These are phyloP conservation scores for Ophiostoma piceae DNA, from an alignment of 2,329 filamentous ascomycete genomes.

Conservation along the genomic window DNA sequence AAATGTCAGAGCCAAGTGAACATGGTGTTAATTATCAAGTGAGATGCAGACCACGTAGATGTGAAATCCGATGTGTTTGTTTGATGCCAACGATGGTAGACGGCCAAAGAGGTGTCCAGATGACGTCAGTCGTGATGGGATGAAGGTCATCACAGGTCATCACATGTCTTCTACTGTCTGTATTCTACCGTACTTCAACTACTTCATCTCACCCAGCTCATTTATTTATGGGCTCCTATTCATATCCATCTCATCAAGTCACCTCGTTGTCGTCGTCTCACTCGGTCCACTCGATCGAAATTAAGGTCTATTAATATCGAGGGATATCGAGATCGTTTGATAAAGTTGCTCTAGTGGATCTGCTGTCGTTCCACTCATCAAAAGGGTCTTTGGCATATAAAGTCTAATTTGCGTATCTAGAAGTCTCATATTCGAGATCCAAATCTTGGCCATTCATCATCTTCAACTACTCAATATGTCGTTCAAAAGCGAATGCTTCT, in stretches of 20 bases:
- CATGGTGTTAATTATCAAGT: not conserved
- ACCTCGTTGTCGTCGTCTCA: not conserved
- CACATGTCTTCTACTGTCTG: not conserved
- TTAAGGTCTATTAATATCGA: constrained; percentile 1
- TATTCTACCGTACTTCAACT: not conserved
- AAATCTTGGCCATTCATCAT: not conserved
- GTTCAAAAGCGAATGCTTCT: not conserved
- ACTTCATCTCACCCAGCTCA: not conserved
- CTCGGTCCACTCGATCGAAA: not conserved
- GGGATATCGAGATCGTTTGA: not conserved
- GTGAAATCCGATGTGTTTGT: not conserved
- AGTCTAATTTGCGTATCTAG: not conserved
- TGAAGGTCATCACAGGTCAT: not conserved
- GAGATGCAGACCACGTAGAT: not conserved
- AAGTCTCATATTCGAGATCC: too few relatives aligned
- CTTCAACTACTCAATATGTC: not conserved
- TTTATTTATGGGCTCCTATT: not conserved
- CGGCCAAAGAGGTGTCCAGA: not conserved
- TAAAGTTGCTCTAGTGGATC: not conserved
- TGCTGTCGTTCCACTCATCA: not conserved
- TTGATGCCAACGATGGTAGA: not conserved
- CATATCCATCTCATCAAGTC: not conserved
- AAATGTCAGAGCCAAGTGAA: not conserved
- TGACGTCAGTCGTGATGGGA: not conserved
- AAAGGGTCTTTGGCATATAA: not conserved